phyloP scores from a whole-genome alignment of 1,139 yeast genomes.

The Yamadazyma dendronema region DNA sequence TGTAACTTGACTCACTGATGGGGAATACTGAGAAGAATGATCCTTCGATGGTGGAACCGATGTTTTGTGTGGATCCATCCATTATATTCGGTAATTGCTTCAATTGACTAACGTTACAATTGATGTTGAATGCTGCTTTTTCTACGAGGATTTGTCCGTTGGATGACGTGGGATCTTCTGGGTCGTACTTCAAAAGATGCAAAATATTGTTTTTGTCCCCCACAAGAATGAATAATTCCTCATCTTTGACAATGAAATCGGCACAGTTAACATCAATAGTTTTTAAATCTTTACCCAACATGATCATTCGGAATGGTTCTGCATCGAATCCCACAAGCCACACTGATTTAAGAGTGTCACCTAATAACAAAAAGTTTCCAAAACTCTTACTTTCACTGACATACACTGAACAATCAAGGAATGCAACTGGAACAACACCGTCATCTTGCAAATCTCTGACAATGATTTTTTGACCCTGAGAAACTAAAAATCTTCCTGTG shows the following conservation, averaged over 20 bases:
- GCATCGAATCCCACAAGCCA: conserved; percentile 91
- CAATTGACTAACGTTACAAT: conserved; percentile 61
- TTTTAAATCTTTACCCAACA: conserved; percentile 73
- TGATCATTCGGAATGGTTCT: conserved; percentile 86
- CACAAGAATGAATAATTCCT: conserved; percentile 62
- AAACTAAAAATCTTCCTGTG: conserved; percentile 78
- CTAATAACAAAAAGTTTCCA: conserved; percentile 74
- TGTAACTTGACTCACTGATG: conserved; percentile 67
- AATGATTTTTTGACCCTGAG: conserved; percentile 86
- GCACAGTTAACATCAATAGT: conserved; percentile 60
- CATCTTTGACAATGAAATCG: conserved; percentile 73
- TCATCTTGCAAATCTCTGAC: conserved; percentile 83
- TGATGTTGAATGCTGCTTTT: conserved; percentile 69
- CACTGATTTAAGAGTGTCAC: conserved; percentile 79
- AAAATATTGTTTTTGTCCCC: conserved; percentile 72
- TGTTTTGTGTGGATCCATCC: conserved; percentile 47
- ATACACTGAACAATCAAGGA: conserved; percentile 78
- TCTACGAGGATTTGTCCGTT: conserved; percentile 77
- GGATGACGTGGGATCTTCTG: conserved; percentile 81
- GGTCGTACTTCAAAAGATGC: conserved; percentile 83
- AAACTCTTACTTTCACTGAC: conserved; percentile 79
- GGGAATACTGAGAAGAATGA: conserved; percentile 76
- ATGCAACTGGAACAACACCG: conserved; percentile 90
- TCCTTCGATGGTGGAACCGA: conserved; percentile 81
- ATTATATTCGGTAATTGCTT: conserved; percentile 48